phyloP scores from a whole-genome alignment of 2,329 filamentous ascomycete genomes.

The Sphaerulina musiva region DNA sequence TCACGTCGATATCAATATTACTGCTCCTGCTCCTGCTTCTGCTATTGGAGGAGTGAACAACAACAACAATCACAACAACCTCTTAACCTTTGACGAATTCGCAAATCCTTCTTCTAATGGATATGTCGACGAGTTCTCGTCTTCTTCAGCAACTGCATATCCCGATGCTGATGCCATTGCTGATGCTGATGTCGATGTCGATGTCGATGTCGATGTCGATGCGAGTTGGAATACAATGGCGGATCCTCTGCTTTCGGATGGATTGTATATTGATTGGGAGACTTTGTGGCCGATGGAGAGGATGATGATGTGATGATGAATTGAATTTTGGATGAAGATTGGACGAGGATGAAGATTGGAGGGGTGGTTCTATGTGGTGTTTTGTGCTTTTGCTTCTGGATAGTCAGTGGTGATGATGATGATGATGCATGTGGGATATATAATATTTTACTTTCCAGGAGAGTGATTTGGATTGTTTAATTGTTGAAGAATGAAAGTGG shows the following conservation, averaged over 20 bases:
- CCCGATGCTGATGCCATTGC: not conserved
- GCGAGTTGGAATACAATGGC: slow-evolving; percentile 3
- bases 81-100: too few species aligned
- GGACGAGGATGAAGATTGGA: not conserved
- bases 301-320: slow-evolving; percentile 5
- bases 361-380: not conserved
- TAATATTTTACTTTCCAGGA: too few species aligned
- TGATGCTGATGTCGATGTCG: too few species aligned
- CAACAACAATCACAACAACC: too few species aligned
- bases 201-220: not conserved
- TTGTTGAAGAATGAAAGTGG: too few species aligned
- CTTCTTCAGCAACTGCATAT: not conserved
- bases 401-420: too few species aligned
- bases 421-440: too few species aligned
- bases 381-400: too few species aligned
- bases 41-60: not conserved
- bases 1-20: too few species aligned
- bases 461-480: too few species aligned
- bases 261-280: slow-evolving; percentile 17
- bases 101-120: too few species aligned
- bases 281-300: slow-evolving; percentile 15
- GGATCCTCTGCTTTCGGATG: slow-evolving; percentile 10
- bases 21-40: too few species aligned
- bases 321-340: not conserved
- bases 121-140: slow-evolving; percentile 5